These are phyloP conservation scores for Taiwanofungus camphoratus DNA, from an alignment of 1,284 basidiomycete genomes.

Conservation along the genomic window DNA sequence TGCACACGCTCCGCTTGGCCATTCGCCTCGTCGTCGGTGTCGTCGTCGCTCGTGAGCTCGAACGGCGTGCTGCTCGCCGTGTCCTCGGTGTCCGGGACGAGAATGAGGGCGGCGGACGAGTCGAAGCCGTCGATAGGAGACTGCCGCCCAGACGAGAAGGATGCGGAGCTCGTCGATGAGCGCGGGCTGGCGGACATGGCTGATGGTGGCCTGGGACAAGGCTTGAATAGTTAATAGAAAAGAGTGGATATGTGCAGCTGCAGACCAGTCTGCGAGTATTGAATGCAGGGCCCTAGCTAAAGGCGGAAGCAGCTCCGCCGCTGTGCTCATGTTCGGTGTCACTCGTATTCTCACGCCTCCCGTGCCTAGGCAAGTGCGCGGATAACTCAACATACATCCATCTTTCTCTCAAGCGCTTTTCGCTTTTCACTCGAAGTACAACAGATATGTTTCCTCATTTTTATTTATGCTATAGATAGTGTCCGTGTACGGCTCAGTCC, in stretches of 20 bases:
- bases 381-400: not conserved
- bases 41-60: constrained; percentile 47
- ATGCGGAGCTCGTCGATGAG: constrained; percentile 21
- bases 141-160: constrained; percentile 21
- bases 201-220: too few relatives aligned
- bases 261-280: constrained; percentile 6
- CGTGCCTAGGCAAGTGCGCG: not conserved
- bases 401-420: too few relatives aligned
- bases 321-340: too few relatives aligned
- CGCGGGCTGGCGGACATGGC: constrained; percentile 16
- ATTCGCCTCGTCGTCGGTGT: constrained; percentile 45
- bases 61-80: constrained; percentile 33
- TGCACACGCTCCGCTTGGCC: constrained; percentile 36
- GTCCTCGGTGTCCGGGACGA: constrained; percentile 48
- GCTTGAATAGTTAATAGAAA: not conserved
- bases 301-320: too few relatives aligned
- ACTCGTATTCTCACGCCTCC: too few relatives aligned
- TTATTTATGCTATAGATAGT: constrained; percentile 2
- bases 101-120: constrained; percentile 50
- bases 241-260: not conserved
- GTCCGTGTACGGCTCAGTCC: constrained; percentile 1
- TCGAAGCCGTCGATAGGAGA: constrained; percentile 24
- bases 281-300: constrained; percentile 3
- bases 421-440: too few relatives aligned
- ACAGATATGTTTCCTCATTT: constrained; percentile 2